A percentile compares a stretch with the other conserved stretches of the same genome.
These are phyloP conservation scores for Globisporangium barbulae DNA, from an alignment of 352 stramenopile genomes.

Conservation along the genomic window DNA sequence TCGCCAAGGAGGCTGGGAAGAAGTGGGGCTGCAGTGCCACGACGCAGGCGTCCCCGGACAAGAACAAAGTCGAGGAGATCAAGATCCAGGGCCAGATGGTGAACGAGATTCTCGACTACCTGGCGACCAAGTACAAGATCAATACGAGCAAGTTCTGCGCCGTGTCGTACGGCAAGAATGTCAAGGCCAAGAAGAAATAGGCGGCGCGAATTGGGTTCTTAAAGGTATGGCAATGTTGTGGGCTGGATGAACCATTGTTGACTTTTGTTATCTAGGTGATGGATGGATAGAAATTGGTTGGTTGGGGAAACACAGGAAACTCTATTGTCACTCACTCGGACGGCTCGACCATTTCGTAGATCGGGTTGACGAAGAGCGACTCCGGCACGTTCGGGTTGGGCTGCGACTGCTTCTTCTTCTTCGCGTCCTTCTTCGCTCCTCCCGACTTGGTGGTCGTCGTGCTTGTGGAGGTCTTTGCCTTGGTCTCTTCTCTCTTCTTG, in stretches of 20 bases:
- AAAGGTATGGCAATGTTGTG: neutral
- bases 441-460: neutral
- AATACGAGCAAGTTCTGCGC: constrained; percentile 61
- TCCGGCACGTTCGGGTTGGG: constrained; percentile 19
- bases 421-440: constrained; percentile 27
- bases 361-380: constrained; percentile 20
- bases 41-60: constrained; percentile 47
- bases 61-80: constrained; percentile 69
- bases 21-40: constrained; percentile 80
- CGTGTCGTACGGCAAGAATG: constrained; percentile 71
- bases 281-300: neutral
- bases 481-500: neutral
- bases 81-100: constrained; percentile 78
- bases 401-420: constrained; percentile 13
- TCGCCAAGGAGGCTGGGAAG: constrained; percentile 80
- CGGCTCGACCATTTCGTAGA: constrained; percentile 21
- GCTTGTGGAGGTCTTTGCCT: neutral
- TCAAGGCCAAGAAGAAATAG: constrained; percentile 83
- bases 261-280: neutral
- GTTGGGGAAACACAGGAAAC: neutral
- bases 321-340: constrained; percentile 12
- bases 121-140: constrained; percentile 66
- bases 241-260: neutral
- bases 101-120: constrained; percentile 68
- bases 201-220: neutral